Evolutionary conservation across 495 filamentous ascomycete species (phyloP).

Genomic region (Lepidopterella palustris): DNA sequence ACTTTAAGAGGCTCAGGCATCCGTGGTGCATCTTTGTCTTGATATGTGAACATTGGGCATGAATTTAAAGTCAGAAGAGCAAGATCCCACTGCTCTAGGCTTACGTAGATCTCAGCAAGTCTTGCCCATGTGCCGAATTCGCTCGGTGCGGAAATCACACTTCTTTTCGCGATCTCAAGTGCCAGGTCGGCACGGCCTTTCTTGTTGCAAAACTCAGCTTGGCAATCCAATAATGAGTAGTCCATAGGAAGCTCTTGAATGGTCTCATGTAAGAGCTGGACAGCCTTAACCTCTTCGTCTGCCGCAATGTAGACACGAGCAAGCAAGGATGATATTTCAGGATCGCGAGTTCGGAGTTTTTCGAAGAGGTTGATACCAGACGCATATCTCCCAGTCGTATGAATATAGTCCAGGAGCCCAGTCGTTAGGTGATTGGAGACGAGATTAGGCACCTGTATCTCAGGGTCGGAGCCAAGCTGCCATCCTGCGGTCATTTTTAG

Average conservation of each 20-base stretch:
- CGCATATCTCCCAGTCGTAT: conserved; percentile 88
- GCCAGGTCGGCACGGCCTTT: conserved; percentile 85
- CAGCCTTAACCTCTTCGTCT: conserved; percentile 92
- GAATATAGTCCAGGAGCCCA: conserved; percentile 92
- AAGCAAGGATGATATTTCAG: conserved; percentile 88
- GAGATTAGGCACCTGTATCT: conserved; percentile 93
- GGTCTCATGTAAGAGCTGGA: conserved; percentile 79
- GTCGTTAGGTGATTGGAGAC: conserved; percentile 93
- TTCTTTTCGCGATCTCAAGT: conserved; percentile 85
- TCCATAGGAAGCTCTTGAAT: conserved; percentile 92
- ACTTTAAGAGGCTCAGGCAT: conserved; percentile 88
- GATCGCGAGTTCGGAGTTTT: conserved; percentile 82
- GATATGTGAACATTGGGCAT: conserved; percentile 99
- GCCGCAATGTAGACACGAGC: conserved; percentile 84
- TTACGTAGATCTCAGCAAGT: conserved; percentile 85
- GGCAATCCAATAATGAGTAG: conserved; percentile 85
- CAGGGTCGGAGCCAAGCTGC: conserved; percentile 92
- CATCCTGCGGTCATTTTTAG: conserved; percentile 51
- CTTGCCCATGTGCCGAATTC: conserved; percentile 97
- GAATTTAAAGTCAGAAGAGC: conserved; percentile 96
- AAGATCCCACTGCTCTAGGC: conserved; percentile 86
- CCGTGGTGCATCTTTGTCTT: conserved; percentile 90
- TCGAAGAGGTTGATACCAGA: conserved; percentile 98
- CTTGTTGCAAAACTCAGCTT: conserved; percentile 83
- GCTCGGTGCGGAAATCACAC: conserved; percentile 88